Evolutionary conservation across 2,329 filamentous ascomycete species (phyloP), one percentile per base, ranked within the genome.

Genomic region (Fusarium xylarioides): DNA sequence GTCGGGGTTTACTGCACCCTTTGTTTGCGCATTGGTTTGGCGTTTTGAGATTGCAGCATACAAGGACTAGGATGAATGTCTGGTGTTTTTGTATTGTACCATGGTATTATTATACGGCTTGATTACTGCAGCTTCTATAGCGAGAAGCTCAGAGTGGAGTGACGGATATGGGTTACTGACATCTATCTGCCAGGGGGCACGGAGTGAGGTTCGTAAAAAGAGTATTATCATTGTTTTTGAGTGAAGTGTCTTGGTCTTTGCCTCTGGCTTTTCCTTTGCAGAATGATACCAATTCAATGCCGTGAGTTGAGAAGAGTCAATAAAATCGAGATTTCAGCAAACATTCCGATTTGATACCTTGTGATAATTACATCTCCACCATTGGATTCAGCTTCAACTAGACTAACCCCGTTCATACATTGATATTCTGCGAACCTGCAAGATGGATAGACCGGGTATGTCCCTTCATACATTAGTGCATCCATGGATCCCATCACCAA

Each of bases 131-230:
- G 74, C 65, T 63, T 53, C 53, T 68, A 49, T 63, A 59, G 54
- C 68, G 53, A 62, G 54, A 68, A 49, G 74, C 61, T 63, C 58
- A 67, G 71, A 67, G 70, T 38, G 59, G 66, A 67, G 64, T 67
- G 62, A 35, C 43, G 53, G 49, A 40, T 47, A 67, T 50, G 47
- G 66, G 50, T 62, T 68, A 50, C 58, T 70, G 60, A 63, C 57
- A 71, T 61, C 30, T 37, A 66, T 52, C 23, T 70, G 59, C 53
- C 62, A 60, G 61, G 47, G 37, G 58, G 65, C 59, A 67, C 54
- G 75, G 75, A 70, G 75, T 76, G 68, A 74, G 66, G 71, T 69
- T 73, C 58, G 64, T 70, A 71, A 77, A 76, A 76, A 72, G 64
- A 77, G 59, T 58, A 61, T 61, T 53, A 56, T 58, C 49, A 61